Evolutionary conservation across 75 land plant species (phyloP), one percentile per base, ranked within the genome.

Genomic region (Ceratopteris richardii): DNA sequence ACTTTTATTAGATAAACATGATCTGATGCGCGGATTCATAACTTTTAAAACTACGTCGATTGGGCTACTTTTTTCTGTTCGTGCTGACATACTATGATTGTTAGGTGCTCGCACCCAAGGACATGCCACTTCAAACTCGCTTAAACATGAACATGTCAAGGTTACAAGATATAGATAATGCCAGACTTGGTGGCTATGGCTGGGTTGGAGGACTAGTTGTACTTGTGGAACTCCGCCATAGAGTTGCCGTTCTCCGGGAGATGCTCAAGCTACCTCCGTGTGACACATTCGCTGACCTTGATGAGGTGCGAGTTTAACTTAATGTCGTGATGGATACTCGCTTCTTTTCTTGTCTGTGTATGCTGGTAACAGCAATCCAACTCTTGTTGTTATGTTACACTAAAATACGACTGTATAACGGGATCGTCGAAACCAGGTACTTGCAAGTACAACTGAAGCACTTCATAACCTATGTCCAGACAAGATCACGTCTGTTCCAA

Each of bases 261-360:
- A 26, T 65, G 24, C 43, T 80, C 21, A 69, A 71, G 29, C 62
- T 80, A 6, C 59, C 78, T 36, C 75, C 78, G 29, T 63, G 63
- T 44, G 37, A 53, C 29, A 54, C 61, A 6, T 63, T 65, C 26
- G 60, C 64, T 60, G 57, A 69, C 36, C 55, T 69, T 14, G 58
- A 69, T 20, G 65, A 71, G 82, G 82, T 74, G 63, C 29, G 37
- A 3, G 9, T 33, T 9, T 14, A 60, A 14, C 20, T 14, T 57
- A 1, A 20, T 23, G 18, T 19, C 39, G 16, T 16, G 23, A 17
- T 42, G 17, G 12, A 42, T 42, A 42, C 17, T 42, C 17, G 12
- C 16, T n/a, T n/a, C n/a, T n/a, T n/a, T n/a, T n/a, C n/a, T n/a
- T n/a, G n/a, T n/a, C n/a, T n/a, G n/a, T n/a, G n/a, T n/a, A n/a